A percentile compares a stretch with the other conserved stretches of the same genome.
phyloP scores from a whole-genome alignment of 495 filamentous ascomycete species.

The Aspergillus incahuasiensis region DNA sequence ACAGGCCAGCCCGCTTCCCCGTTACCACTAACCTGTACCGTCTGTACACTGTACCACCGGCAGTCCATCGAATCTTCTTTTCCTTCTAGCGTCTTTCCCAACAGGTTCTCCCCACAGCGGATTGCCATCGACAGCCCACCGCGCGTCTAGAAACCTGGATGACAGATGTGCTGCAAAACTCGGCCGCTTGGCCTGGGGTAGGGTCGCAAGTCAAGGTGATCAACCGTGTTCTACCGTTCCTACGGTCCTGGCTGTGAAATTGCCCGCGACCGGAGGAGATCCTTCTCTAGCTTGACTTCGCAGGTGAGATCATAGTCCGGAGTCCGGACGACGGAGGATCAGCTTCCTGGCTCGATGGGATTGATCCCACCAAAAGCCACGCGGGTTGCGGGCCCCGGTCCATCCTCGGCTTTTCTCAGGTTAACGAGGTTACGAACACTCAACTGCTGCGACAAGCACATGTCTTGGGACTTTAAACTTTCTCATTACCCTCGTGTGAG shows the following conservation, averaged over 20 bases:
- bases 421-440: not conserved
- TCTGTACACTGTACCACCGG: constrained; percentile 14
- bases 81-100: constrained; percentile 27
- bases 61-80: constrained; percentile 28
- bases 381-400: constrained; percentile 6
- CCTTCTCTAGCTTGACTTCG: not conserved
- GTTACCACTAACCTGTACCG: constrained; percentile 19
- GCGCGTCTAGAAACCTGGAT: not conserved
- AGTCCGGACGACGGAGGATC: constrained; percentile 1
- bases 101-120: constrained; percentile 12
- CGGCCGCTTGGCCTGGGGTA: not conserved
- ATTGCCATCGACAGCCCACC: not conserved
- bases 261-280: not conserved
- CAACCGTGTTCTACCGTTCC: not conserved
- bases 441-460: constrained; percentile 8
- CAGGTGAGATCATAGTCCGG: not conserved
- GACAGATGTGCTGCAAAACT: constrained; percentile 1
- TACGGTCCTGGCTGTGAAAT: not conserved
- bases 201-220: not conserved
- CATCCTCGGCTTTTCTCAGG: not conserved
- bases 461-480: constrained; percentile 6
- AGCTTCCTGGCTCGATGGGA: constrained; percentile 6
- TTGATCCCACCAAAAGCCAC: constrained; percentile 12
- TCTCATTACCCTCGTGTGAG: not conserved
- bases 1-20: constrained; percentile 24